Conservation (phyloP, 192 early-diverging fungal species). For the Entomortierella chlamydospora region DNA sequence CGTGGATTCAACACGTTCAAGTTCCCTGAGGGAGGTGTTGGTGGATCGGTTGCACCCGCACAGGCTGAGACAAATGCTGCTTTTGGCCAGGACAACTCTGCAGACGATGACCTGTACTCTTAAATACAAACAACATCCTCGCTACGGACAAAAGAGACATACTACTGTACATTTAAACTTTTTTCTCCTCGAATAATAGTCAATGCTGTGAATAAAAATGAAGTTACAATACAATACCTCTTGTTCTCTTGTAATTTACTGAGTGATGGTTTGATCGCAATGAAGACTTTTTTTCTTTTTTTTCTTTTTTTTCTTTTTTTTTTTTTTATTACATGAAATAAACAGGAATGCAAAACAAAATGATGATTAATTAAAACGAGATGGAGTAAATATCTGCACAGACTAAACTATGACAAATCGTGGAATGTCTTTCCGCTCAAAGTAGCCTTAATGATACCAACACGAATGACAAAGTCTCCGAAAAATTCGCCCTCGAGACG, state of each 20-base stretch:
- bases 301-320: conserved; percentile 41
- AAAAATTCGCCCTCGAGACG: conserved; percentile 83
- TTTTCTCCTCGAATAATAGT: background rate
- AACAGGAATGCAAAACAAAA: too few relatives aligned
- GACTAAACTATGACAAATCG: conserved; percentile 59
- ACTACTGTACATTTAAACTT: conserved; percentile 30
- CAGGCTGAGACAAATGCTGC: conserved; percentile 57
- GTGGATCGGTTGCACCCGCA: conserved; percentile 50
- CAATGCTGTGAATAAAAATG: conserved; percentile 4
- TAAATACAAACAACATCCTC: conserved; percentile 79
- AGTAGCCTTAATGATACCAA: conserved; percentile 85
- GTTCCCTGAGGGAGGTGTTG: conserved; percentile 85
- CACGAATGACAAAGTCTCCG: conserved; percentile 96
- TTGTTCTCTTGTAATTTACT: too few relatives aligned
- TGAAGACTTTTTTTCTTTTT: conserved; percentile 83
- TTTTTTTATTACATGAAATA: too few relatives aligned
- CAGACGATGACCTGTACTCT: conserved; percentile 88
- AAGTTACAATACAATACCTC: too few relatives aligned
- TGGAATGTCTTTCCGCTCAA: conserved; percentile 83
- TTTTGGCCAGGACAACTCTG: conserved; percentile 71
- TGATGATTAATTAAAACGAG: background rate
- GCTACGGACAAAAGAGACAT: conserved; percentile 61
- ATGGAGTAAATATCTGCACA: background rate
- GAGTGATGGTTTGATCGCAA: conserved; percentile 65
- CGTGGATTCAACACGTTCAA: conserved; percentile 97